phyloP scores from a whole-genome alignment of 129 eudicot species.

The Pseudognaphalium luteoalbum region DNA sequence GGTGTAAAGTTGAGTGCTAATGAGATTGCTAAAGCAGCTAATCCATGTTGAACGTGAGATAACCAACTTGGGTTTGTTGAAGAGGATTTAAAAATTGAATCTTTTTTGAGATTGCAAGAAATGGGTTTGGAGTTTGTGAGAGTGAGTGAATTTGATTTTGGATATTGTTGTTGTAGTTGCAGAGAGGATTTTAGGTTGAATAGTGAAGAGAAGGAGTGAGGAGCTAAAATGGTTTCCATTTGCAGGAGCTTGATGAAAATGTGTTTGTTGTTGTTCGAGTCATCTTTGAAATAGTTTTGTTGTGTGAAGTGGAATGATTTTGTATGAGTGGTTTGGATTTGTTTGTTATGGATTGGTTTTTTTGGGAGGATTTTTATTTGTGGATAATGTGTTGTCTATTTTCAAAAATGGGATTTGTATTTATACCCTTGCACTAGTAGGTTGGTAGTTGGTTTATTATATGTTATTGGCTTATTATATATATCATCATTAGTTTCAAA shows the following conservation, averaged over 20 bases:
- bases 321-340: slow-evolving; percentile 55
- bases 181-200: slow-evolving; percentile 47
- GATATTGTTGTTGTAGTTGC: slow-evolving; percentile 33
- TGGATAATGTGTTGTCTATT: slow-evolving; percentile 55
- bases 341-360: slow-evolving; percentile 54
- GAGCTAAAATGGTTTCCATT: slow-evolving; percentile 95
- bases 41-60: slow-evolving; percentile 69
- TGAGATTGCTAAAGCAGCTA: slow-evolving; percentile 89
- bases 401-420: not conserved
- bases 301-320: slow-evolving; percentile 12
- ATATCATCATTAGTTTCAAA: too few relatives aligned
- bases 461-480: too few relatives aligned
- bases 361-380: slow-evolving; percentile 19
- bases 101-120: slow-evolving; percentile 56
- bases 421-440: not conserved
- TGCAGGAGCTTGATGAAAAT: slow-evolving; percentile 28
- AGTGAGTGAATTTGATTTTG: slow-evolving; percentile 39
- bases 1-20: slow-evolving; percentile 76
- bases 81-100: slow-evolving; percentile 34
- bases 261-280: slow-evolving; percentile 18
- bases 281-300: slow-evolving; percentile 29
- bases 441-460: too few relatives aligned
- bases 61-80: slow-evolving; percentile 43
- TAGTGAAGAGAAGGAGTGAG: slow-evolving; percentile 64
- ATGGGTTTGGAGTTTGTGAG: slow-evolving; percentile 47